A percentile compares a stretch with the other conserved stretches of the same genome.
phyloP scores from a whole-genome alignment of 129 eudicot species.

The Daucus carota region DNA sequence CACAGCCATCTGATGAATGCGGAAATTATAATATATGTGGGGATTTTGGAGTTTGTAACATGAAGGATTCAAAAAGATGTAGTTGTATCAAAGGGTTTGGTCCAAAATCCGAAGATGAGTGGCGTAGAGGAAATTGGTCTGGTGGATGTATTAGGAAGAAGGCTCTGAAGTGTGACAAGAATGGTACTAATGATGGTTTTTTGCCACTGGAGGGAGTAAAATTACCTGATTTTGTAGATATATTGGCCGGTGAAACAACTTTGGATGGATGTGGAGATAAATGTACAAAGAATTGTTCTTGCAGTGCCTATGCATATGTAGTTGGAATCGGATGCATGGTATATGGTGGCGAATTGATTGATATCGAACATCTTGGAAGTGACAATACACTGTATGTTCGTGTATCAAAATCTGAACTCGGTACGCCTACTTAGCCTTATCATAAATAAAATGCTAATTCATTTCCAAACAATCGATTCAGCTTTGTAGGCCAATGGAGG shows the following conservation, averaged over 20 bases:
- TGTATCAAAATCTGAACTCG: constrained; percentile 48
- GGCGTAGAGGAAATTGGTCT: constrained; percentile 46
- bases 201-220: constrained; percentile 26
- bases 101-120: constrained; percentile 20
- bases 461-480: not conserved
- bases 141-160: constrained; percentile 52
- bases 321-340: constrained; percentile 57
- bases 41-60: constrained; percentile 37
- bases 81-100: constrained; percentile 53
- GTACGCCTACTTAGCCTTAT: constrained; percentile 17
- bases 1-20: constrained; percentile 42
- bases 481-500: not conserved
- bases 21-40: constrained; percentile 56
- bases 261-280: constrained; percentile 21
- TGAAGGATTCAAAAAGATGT: constrained; percentile 20
- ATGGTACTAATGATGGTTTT: constrained; percentile 41
- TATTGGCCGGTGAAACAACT: not conserved
- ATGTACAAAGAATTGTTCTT: constrained; percentile 64
- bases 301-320: constrained; percentile 44
- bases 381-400: constrained; percentile 52
- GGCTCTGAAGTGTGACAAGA: constrained; percentile 27
- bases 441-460: not conserved
- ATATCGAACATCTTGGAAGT: constrained; percentile 38
- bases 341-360: constrained; percentile 53
- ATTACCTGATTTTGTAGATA: constrained; percentile 52